Evolutionary conservation across 257 asterid genomes (phyloP).

Genomic region (Euphrasia confusa): DNA sequence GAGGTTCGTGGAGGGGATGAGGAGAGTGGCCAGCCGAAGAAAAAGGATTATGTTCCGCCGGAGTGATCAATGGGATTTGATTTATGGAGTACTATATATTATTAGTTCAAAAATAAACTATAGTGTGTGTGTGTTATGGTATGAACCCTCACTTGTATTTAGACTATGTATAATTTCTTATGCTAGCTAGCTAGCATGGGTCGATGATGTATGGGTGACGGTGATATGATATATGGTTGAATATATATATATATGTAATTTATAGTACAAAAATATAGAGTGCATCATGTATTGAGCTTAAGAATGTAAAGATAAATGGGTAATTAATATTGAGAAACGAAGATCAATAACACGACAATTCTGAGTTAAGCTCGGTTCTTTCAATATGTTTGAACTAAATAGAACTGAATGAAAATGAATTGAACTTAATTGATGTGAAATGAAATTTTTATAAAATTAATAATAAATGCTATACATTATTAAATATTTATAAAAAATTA

Average conservation of each 20-base stretch:
- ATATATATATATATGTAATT: not conserved
- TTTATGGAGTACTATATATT: not conserved
- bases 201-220: slow-evolving; percentile 35
- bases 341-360: no score
- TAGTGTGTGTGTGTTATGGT: not conserved
- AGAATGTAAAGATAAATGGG: no score
- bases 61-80: not conserved
- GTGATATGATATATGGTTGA: slow-evolving; percentile 19
- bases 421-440: no score
- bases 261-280: no score
- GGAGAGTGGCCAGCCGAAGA: slow-evolving; percentile 18
- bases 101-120: not conserved
- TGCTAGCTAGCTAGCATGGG: slow-evolving; percentile 6
- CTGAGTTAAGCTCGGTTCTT: no score
- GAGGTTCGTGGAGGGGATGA: slow-evolving; percentile 17
- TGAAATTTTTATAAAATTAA: no score
- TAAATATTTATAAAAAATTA: no score
- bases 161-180: slow-evolving; percentile 18
- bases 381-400: no score
- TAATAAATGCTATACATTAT: no score
- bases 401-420: no score
- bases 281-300: no score
- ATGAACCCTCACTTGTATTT: slow-evolving; percentile 25
- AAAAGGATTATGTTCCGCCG: not conserved
- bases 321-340: no score